Conservation (phyloP, 1,284 basidiomycete genomes). For the Leccinum griseonigrum region DNA sequence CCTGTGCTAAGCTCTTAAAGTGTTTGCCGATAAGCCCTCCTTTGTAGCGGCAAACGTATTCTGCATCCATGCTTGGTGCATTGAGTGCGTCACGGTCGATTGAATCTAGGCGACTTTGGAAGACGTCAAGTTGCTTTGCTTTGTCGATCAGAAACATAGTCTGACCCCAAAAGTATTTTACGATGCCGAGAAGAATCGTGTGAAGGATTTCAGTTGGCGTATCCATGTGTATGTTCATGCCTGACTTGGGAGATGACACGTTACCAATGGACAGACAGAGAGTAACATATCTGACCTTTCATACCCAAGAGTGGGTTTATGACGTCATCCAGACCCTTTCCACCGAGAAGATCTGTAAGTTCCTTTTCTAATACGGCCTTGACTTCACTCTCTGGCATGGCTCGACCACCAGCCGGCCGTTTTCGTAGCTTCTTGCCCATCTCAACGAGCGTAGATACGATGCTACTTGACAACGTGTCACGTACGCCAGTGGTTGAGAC, state of each 20-base stretch:
- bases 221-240: constrained; percentile 16
- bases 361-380: background rate
- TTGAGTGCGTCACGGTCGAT: constrained; percentile 1
- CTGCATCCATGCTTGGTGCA: background rate
- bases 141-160: constrained; percentile 25
- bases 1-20: constrained; percentile 31
- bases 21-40: constrained; percentile 34
- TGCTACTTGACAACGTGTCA: constrained; percentile 1
- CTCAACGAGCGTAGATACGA: background rate
- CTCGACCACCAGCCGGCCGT: background rate
- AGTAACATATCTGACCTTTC: background rate
- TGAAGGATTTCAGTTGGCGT: constrained; percentile 34
- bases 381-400: background rate
- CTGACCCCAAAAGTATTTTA: constrained; percentile 35
- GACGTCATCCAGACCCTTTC: background rate
- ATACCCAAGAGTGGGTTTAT: background rate
- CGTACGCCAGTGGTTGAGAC: background rate
- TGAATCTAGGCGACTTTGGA: constrained; percentile 11
- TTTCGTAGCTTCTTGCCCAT: constrained; percentile 3
- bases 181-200: constrained; percentile 30
- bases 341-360: background rate
- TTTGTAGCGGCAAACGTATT: constrained; percentile 9
- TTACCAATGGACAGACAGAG: background rate
- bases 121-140: constrained; percentile 11
- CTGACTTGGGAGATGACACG: background rate